phyloP scores from a whole-genome alignment of 2,329 filamentous ascomycete species.

The Colletotrichum sp. region DNA sequence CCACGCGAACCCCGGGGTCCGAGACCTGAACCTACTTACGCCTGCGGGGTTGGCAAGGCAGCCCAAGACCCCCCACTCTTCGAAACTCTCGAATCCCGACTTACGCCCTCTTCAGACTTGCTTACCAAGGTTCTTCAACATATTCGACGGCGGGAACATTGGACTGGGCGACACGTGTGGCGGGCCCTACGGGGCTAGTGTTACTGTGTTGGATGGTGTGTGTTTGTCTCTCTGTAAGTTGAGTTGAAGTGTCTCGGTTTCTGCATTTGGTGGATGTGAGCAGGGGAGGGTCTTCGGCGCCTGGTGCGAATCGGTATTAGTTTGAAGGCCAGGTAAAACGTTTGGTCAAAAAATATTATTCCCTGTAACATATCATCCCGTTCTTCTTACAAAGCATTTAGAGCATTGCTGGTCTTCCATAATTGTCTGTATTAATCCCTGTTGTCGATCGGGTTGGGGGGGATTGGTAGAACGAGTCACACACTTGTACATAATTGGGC shows the following conservation, averaged over 20 bases:
- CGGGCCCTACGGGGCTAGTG: not conserved
- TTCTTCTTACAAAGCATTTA: not conserved
- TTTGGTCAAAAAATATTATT: constrained; percentile 3
- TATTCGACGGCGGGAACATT: not conserved
- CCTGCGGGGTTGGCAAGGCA: not conserved
- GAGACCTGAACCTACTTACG: not conserved
- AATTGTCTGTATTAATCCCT: not conserved
- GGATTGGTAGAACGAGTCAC: not conserved
- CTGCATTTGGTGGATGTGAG: not conserved
- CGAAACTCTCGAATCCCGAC: not conserved
- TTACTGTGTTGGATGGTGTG: not conserved
- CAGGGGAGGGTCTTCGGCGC: not conserved
- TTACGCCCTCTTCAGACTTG: not conserved
- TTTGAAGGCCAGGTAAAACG: constrained; percentile 4
- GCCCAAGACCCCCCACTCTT: not conserved
- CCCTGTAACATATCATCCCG: constrained; percentile 2
- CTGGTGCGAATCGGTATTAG: not conserved
- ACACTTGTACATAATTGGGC: not conserved
- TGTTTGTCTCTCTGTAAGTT: not conserved
- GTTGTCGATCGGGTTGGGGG: not conserved
- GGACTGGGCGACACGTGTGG: not conserved
- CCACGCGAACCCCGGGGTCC: not conserved
- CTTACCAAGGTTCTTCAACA: not conserved
- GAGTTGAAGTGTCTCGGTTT: not conserved
- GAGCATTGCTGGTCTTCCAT: not conserved